Base-by-base conservation (phyloP, 208 protist species). In the Wallacemonas sp. region DNA sequence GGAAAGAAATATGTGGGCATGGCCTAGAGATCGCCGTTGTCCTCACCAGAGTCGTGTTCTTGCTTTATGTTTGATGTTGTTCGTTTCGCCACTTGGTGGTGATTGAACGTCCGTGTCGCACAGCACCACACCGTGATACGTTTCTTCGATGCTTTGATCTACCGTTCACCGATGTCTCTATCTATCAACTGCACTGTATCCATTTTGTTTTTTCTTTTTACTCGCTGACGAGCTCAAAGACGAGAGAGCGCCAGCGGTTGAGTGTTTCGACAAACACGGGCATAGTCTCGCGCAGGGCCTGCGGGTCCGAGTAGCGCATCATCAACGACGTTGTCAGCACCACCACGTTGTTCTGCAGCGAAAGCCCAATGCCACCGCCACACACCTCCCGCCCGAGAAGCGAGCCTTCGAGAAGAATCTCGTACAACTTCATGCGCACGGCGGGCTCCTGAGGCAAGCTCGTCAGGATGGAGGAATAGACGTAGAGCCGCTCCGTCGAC, bases 381-480 rank as follows among this genome's bases (percentile, higher is more conserved):
- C 85, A 89, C 12, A 94, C 86, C 59, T 94, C 89, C 18, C 89
- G 83, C 8, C 89, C 79, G 4, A 94, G 79, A 45, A 94, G 65
- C 11, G 83, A 80, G 29, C 89, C 85, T 41, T 94, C 82, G 23
- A 94, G 64, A 1, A 92, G 75, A n/a, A 89, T 61, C 63, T 94
- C 84, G 63, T 92, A 91, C 32, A 94, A 65, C 70, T 92, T 88
- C 26, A 73, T 70, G 31, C 78, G 80, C 28, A 92, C 68, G 48
- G 50, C 64, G 1, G 66, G 41, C 31, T 91, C 71, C 1, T 70
- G 16, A 0, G 89, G 89, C 5, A 92, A 61, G 16, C 62, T 48
- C 2, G 83, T 91, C 22, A 94, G 69, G 8, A 94, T 63, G 0
- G 89, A 89, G 5, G 84, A 73, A 65, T 94, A 94, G 18, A 94